Base-by-base conservation (phyloP, 192 early-diverging fungal genomes). In the Thamnidium elegans region DNA sequence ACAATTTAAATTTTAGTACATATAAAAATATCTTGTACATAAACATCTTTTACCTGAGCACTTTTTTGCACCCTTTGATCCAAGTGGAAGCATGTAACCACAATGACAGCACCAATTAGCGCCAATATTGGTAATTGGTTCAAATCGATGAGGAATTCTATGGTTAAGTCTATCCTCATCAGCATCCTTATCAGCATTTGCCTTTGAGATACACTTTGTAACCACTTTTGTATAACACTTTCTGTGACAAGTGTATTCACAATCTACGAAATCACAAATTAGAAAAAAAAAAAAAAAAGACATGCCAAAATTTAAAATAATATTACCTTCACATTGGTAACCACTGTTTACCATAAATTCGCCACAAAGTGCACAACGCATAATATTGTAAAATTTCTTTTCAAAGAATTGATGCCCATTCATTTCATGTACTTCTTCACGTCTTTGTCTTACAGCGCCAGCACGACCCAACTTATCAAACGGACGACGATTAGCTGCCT, bases 31-130 rank as follows among this genome's bases (percentile, higher is more conserved):
- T 20, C 15, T 7, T 19, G 39, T 1, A 54, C n/a, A 43, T 39
- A 20, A 42, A 50, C 32, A 4, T 50, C 15, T 19, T 17, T 58
- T 79, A 84, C 82, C 82, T 21, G 78, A 73, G 62, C 82, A 84
- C 21, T 73, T 74, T 55, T 79, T 84, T 11, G 78, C 70, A 36
- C 81, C 77, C 50, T 82, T 81, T 19, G 85, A 89, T 30, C 93
- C 90, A 6, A 99, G 76, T 17, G 96, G 85, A 42, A 99, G 87
- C 90, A 99, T 92, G 45, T 86, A 92, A 34, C 97, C 97, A 78
- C 97, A 99, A 78, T 99, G 97, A 68, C 88, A 93, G 75, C 97
- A 99, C 97, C 97, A 99, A 74, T 88, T 87, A 42, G 91, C 89
- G 20, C 86, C 88, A 55, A 94, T 81, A 58, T 89, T 93, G 44